Base-by-base conservation (phyloP, 2,329 filamentous ascomycete species). In the Aureobasidium vineae region DNA sequence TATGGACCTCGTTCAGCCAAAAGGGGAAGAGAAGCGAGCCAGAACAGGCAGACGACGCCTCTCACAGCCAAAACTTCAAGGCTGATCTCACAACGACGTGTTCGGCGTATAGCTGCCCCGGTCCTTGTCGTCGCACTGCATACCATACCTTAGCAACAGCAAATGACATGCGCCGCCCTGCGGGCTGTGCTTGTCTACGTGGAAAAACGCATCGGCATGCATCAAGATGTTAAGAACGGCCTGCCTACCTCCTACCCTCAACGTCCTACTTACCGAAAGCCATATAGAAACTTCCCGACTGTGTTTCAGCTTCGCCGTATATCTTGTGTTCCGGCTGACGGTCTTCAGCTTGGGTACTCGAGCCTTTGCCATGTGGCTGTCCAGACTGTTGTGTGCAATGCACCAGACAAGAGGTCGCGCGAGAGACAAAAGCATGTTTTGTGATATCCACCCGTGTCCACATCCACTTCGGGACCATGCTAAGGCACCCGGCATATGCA, bases 101-200 rank as follows among this genome's bases (percentile, higher is more conserved):
- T 21, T 61, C 41, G 57, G 43, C 19, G 57, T 47, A 38, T 47
- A 23, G n/a, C 47, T 61, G 57, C 31, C n/a, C 43, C 57, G 57
- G 31, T 38, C 43, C 36, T n/a, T 33, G n/a, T 61, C 13, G 43
- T 47, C n/a, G 31, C 19, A 36, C 57, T 33, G 57, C 57, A 61
- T 47, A 49, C 15, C 43, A 38, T 49, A 13, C 21, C 43, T 47
- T 2, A 49, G 43, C 31, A 61, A 38, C 57, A 49, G 57, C 41
- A 19, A 26, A 52, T 10, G 45, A 52, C 59, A 52, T 36, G 31
- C 45, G 36, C 59, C 59, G 59, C 59, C 52, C 36, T 63, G 45
- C 41, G 33, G 36, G 45, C 31, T 33, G 59, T 63, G 59, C 59
- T 63, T 63, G 59, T 63, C 36, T 63, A 13, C 47, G 45, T 52